A percentile compares a stretch with the other conserved stretches of the same genome.
These are phyloP conservation scores for Sesbania bispinosa DNA, from an alignment of 306 rosid genomes.

Conservation along the genomic window DNA sequence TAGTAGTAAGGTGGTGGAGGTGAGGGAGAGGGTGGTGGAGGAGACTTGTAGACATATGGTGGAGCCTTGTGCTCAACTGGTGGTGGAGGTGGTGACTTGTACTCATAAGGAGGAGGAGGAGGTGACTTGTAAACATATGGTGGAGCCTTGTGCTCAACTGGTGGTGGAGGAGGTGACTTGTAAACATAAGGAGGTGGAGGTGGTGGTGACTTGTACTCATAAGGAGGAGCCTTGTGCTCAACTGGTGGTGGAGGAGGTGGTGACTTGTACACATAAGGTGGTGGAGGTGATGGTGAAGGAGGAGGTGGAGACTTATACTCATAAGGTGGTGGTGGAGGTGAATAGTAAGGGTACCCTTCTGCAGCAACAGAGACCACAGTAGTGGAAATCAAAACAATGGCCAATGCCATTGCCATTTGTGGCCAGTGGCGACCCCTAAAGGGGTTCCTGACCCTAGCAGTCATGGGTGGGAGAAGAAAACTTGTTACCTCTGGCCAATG, in stretches of 20 bases:
- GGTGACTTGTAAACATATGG: conserved; percentile 39
- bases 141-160: conserved; percentile 22
- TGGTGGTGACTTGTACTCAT: conserved; percentile 23
- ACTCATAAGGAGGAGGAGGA: conserved; percentile 34
- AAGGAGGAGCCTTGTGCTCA: not conserved
- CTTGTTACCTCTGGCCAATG: conserved; percentile 6
- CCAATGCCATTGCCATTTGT: conserved; percentile 61
- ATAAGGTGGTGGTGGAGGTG: conserved; percentile 59
- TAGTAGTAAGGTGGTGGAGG: conserved; percentile 17
- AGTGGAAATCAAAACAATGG: conserved; percentile 47
- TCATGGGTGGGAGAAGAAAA: conserved; percentile 40
- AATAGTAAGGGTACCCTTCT: conserved; percentile 61
- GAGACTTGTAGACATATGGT: conserved; percentile 36
- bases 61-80: conserved; percentile 21
- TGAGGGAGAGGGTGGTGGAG: conserved; percentile 29
- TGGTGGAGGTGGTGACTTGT: conserved; percentile 30
- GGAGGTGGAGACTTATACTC: conserved; percentile 38
- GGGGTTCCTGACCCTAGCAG: conserved; percentile 56
- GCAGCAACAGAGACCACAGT: conserved; percentile 63
- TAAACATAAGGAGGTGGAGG: conserved; percentile 13
- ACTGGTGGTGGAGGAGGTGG: conserved; percentile 22
- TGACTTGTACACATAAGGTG: conserved; percentile 28
- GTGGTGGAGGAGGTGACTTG: conserved; percentile 8
- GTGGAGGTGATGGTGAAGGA: not conserved
- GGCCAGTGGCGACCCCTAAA: conserved; percentile 66